phyloP scores from a whole-genome alignment of 2,329 filamentous ascomycete species.

The Parafenestella ontariensis region DNA sequence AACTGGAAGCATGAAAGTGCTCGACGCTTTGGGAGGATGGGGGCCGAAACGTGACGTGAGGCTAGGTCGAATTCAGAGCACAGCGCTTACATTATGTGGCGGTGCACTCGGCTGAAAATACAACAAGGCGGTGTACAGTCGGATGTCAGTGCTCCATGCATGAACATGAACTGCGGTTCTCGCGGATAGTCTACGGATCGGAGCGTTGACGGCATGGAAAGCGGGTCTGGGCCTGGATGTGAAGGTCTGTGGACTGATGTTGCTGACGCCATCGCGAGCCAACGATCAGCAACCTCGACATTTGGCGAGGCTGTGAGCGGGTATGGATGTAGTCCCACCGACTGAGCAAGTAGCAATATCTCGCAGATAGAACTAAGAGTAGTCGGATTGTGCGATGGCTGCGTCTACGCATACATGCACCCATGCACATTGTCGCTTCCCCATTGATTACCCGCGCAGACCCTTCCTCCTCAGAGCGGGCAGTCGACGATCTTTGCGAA shows the following conservation, averaged over 20 bases:
- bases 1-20: constrained; percentile 6
- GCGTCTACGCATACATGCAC: too few relatives aligned
- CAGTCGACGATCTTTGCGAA: too few relatives aligned
- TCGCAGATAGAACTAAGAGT: too few relatives aligned
- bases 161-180: constrained; percentile 1
- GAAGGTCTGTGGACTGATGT: neutral
- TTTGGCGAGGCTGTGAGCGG: neutral
- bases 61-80: constrained; percentile 1
- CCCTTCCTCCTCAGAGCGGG: too few relatives aligned
- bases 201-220: neutral
- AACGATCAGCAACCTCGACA: neutral
- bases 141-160: neutral
- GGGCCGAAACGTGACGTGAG: constrained; percentile 6
- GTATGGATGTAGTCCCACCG: too few relatives aligned
- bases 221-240: neutral
- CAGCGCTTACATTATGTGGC: constrained; percentile 10
- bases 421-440: too few relatives aligned
- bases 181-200: neutral
- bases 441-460: too few relatives aligned
- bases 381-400: too few relatives aligned
- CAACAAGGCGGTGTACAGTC: neutral
- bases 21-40: constrained; percentile 1
- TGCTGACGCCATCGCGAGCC: neutral
- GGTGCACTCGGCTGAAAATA: constrained; percentile 10
- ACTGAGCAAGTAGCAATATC: too few relatives aligned